Percentiles rank a stretch among this genome's conserved stretches.
Conservation (phyloP, 2,329 filamentous ascomycete species). For the Anthostomella pinea region DNA sequence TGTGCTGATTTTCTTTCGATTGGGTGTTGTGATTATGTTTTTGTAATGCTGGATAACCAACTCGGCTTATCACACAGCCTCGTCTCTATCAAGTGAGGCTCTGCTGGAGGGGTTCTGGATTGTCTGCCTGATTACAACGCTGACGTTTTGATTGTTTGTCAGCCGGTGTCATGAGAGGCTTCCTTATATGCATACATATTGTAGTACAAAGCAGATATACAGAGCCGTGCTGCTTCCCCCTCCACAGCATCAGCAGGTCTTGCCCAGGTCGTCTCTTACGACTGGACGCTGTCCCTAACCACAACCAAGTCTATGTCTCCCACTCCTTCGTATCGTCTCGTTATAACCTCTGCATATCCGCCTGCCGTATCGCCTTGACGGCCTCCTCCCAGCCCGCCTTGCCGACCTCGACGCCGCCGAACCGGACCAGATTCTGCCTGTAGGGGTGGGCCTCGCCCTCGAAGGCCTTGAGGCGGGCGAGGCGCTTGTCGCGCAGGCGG, state of each 20-base stretch:
- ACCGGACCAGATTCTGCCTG: slow-evolving; percentile 77
- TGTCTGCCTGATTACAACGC: too few species aligned
- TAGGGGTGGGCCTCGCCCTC: slow-evolving; percentile 93
- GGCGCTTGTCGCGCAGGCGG: slow-evolving; percentile 77
- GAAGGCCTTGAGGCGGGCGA: slow-evolving; percentile 90
- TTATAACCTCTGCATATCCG: slow-evolving; percentile 51
- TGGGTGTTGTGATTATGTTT: too few species aligned
- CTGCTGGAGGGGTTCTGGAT: too few species aligned
- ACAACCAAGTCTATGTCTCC: neutral
- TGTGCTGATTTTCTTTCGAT: slow-evolving; percentile 3
- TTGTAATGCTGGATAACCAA: too few species aligned
- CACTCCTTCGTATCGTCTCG: slow-evolving; percentile 1
- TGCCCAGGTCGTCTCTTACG: neutral
- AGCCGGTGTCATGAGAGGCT: slow-evolving; percentile 14
- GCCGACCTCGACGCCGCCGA: slow-evolving; percentile 59
- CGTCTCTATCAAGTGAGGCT: too few species aligned
- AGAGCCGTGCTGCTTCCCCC: slow-evolving; percentile 6
- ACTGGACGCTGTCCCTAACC: too few species aligned
- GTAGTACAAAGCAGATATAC: slow-evolving; percentile 28
- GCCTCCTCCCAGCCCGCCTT: slow-evolving; percentile 51
- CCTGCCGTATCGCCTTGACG: slow-evolving; percentile 48
- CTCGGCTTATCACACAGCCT: too few species aligned
- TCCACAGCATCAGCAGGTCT: slow-evolving; percentile 1
- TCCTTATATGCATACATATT: slow-evolving; percentile 22
- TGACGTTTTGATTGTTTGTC: neutral